Base-by-base conservation (phyloP, 2,329 filamentous ascomycete genomes). In the Fusarium fujikuroi region DNA sequence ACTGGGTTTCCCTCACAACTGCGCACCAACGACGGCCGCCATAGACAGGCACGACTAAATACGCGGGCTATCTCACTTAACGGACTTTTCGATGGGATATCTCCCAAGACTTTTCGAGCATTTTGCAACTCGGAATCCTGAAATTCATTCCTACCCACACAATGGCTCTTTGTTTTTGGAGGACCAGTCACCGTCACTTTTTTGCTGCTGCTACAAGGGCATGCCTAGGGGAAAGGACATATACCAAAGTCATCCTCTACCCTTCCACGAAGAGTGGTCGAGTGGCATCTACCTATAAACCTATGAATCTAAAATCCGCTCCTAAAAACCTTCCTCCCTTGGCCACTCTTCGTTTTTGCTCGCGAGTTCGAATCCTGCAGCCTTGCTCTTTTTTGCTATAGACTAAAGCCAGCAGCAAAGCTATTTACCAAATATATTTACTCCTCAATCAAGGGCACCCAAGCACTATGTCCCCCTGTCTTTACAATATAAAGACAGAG, bases 261-360 rank as follows among this genome's bases (percentile, higher is more conserved):
- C 50, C n/a, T 23, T 28, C 36, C 49, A n/a, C 43, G 65, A 69
- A 42, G 66, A 69, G 66, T 69, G 64, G 64, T 25, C 58, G 50
- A 69, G 50, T 44, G 44, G 66, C 46, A 50, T 54, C 66, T 57
- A 57, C 66, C 50, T 69, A 42, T n/a, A 25, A 57, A 61, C 62
- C 52, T 53, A 40, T 25, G n/a, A 60, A 53, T 34, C 46, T 60
- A 19, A 32, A 52, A 46, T 21, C 36, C 36, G 36, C 30, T 28
- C 63, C 53, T 67, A 39, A 42, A 39, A 60, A 14, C 11, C n/a
- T 28, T 53, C 53, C 37, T 42, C 34, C 53, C 28, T 46, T 36
- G 54, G 23, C 30, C 40, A 68, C 46, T 68, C 54, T 53, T 67
- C 37, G 36, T 54, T 68, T 67, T 67, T 66, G 21, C n/a, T 23